Base-by-base conservation (phyloP, 2,329 filamentous ascomycete species). In the Trichoderma pleuroti region DNA sequence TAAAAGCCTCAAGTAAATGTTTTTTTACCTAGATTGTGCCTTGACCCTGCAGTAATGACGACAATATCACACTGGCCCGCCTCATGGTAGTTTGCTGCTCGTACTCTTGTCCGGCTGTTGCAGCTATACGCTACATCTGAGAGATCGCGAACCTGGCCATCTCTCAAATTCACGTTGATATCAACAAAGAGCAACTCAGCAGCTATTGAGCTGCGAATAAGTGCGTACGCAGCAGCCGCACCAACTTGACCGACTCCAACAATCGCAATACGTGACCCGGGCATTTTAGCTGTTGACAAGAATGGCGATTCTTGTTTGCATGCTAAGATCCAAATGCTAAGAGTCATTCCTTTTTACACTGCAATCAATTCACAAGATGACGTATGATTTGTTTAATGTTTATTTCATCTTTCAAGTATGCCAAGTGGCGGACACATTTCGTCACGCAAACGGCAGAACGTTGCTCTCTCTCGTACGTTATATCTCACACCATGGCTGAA, bases 161-260 rank as follows among this genome's bases (percentile, higher is more conserved):
- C 80, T 68, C 85, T 79, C 30, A 83, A 72, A 5, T 80, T 78
- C 36, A 80, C 79, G 72, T 87, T 83, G 30, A 82, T 80, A 73
- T 88, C 86, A 24, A 87, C 83, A 4, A 88, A 79, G n/a, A 88
- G 81, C 12, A 88, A 79, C 72, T 88, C 85, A 68, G 78, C 79
- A 28, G 83, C 83, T 52, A 86, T 78, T n/a, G 83, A 84, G 70
- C 82, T 80, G 8, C 86, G 80, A 70, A 87, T 68, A 4, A 88
- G 81, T 5, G 84, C 83, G 73, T 85, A 85, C 26, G 85, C 85
- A 63, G 84, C 82, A 3, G 84, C 85, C 16, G 82, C 82, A 54
- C 85, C 85, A 24, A 87, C 85, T 71, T 84, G 64, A 18, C 64
- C 64, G 12, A 68, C 64, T 14, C 64, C 64, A n/a, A 68, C n/a